Evolutionary conservation across 352 stramenopile species (phyloP), one percentile per base, ranked within the genome.

Genomic region (Phytophthora boehmeriae): DNA sequence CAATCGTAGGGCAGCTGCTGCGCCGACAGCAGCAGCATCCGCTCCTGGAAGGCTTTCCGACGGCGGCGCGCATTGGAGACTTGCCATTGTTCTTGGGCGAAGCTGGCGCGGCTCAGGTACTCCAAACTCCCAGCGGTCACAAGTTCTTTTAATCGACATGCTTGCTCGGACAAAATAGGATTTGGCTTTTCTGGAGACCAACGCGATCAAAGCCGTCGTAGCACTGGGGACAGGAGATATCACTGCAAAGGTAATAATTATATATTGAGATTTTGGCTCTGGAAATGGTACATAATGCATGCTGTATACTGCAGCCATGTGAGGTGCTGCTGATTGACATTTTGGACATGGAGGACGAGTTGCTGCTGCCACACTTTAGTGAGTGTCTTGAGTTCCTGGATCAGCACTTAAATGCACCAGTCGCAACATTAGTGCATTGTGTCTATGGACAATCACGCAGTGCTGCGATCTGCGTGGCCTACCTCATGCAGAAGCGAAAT

Each of bases 391-490:
- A 43, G 6, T 87, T 88, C 45, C 39, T 89, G 9, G 28, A 70
- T 2, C 61, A 59, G 4, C 60, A 71, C 34, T 25, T 76, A 17
- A 36, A 50, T 2, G 14, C 36, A 10, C 44, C 34, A n/a, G 34
- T 22, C 16, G 48, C 57, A 9, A 78, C 74, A 47, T 68, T 93
- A 25, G 86, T 95, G 42, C 84, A 95, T 43, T 95, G 86, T 38
- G 83, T 88, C 4, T 91, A 92, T 49, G 86, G 86, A 19, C 86
- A 95, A 57, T 92, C 82, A 8, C 80, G 86, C 42, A 92, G 82
- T 38, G 85, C 82, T 32, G 59, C 82, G 14, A 71, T 93, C 41
- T 92, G 81, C 46, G 77, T 95, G 19, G 86, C 86, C 23, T 93
- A 76, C 67, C 50, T 93, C 44, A 95, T 95, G 86, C 65, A 68